phyloP scores from a whole-genome alignment of 2,329 filamentous ascomycete genomes.

The Pseudohalonectria lignicola region DNA sequence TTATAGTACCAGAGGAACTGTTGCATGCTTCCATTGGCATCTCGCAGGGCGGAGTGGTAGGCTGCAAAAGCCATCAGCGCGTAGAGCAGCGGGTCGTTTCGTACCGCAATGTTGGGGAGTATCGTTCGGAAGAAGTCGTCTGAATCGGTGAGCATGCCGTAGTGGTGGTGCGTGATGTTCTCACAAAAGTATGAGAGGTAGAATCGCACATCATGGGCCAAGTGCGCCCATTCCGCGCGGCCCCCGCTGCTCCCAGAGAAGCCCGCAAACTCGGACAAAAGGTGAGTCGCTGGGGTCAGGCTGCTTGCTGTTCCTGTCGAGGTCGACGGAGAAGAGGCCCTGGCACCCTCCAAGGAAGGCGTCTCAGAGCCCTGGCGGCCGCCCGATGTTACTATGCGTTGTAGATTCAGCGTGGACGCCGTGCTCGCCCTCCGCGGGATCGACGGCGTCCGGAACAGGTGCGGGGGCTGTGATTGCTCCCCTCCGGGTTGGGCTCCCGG shows the following conservation, averaged over 20 bases:
- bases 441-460: constrained; percentile 4
- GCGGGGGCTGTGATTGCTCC: background rate
- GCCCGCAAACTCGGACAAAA: too few relatives aligned
- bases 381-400: constrained; percentile 14
- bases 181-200: constrained; percentile 72
- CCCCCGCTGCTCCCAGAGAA: constrained; percentile 13
- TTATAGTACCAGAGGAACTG: constrained; percentile 88
- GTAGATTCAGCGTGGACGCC: constrained; percentile 23
- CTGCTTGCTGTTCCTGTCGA: constrained; percentile 31
- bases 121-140: constrained; percentile 63
- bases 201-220: constrained; percentile 61
- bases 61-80: constrained; percentile 81
- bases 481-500: too few relatives aligned
- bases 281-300: constrained; percentile 17
- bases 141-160: constrained; percentile 62
- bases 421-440: constrained; percentile 24
- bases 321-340: constrained; percentile 40
- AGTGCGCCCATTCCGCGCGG: constrained; percentile 39
- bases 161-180: constrained; percentile 72
- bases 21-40: constrained; percentile 61
- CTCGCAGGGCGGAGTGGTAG: constrained; percentile 68
- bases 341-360: constrained; percentile 37
- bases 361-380: constrained; percentile 40
- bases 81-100: constrained; percentile 70
- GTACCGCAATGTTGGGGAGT: constrained; percentile 61